A percentile compares a stretch with the other conserved stretches of the same genome.
Evolutionary conservation across 169 alveolate genomes (phyloP).

Genomic region (Plasmodium yoelii): DNA sequence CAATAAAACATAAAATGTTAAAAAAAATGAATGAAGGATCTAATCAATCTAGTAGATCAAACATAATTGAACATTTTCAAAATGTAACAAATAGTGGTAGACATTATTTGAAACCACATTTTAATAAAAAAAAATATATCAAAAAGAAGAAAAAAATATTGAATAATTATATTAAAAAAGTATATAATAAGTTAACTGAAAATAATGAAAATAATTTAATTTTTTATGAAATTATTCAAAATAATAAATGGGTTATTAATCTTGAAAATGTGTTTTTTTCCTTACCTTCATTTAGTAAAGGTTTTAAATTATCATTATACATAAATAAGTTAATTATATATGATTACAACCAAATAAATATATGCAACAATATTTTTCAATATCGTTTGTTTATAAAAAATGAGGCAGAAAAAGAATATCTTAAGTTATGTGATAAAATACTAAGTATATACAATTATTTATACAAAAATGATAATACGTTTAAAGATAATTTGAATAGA

Average conservation of each 20-base stretch:
- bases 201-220: conserved; percentile 11
- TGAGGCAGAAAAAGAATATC: conserved; percentile 18
- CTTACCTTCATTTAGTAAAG: conserved; percentile 37
- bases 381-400: conserved; percentile 37
- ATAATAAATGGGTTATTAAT: conserved; percentile 37
- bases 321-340: conserved; percentile 52
- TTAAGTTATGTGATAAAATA: conserved; percentile 59
- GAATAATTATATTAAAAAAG: conserved; percentile 26
- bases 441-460: conserved; percentile 20
- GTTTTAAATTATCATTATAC: conserved; percentile 52
- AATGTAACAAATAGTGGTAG: too few species aligned
- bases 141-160: conserved; percentile 29
- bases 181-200: conserved; percentile 43
- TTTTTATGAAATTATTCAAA: conserved; percentile 42
- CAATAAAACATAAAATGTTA: conserved; percentile 7
- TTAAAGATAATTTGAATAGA: conserved; percentile 42
- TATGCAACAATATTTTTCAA: conserved; percentile 65
- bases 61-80: too few species aligned
- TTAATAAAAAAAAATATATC: neutral
- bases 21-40: conserved; percentile 5
- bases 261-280: conserved; percentile 32
- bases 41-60: too few species aligned
- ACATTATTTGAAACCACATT: neutral
- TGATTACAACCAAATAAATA: conserved; percentile 56
- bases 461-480: conserved; percentile 1